These are phyloP conservation scores for Grigorovia humatica DNA, from an alignment of 805 yeast species.

Conservation along the genomic window DNA sequence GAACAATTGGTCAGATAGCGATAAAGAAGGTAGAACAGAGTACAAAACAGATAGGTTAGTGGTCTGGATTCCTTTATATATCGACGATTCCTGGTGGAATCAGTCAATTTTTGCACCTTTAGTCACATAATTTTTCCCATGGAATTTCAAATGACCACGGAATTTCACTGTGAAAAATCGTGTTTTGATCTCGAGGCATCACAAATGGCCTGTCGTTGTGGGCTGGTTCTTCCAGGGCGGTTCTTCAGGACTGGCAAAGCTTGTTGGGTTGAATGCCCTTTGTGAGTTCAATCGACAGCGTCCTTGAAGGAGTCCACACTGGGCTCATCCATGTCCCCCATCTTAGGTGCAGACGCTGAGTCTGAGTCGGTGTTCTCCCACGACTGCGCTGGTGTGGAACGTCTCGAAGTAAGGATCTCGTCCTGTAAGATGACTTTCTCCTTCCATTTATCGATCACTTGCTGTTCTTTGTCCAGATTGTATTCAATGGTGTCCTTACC, in stretches of 20 bases:
- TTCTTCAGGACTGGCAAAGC: too few species aligned
- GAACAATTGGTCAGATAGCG: not conserved
- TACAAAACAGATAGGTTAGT: not conserved
- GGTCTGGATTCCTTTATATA: not conserved
- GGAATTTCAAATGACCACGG: not conserved
- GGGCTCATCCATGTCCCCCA: too few species aligned
- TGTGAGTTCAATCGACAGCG: too few species aligned
- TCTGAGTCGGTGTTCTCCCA: slow-evolving; percentile 10
- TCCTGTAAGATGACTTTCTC: slow-evolving; percentile 57
- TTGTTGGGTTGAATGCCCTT: too few species aligned
- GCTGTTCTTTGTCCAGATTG: slow-evolving; percentile 65
- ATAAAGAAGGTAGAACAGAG: not conserved
- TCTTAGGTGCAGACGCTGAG: not conserved
- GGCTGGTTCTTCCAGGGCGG: too few species aligned
- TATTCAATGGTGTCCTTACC: slow-evolving; percentile 50
- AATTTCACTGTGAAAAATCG: too few species aligned
- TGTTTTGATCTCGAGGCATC: too few species aligned
- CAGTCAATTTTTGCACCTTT: not conserved
- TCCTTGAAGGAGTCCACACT: not conserved
- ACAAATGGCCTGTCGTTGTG: too few species aligned
- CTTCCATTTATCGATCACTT: slow-evolving; percentile 63
- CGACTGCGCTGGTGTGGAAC: slow-evolving; percentile 25
- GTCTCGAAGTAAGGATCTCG: slow-evolving; percentile 41
- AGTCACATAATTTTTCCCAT: not conserved
- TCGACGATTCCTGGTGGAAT: not conserved